These are phyloP conservation scores for Trypanosoma avium DNA, from an alignment of 208 protist species.

Conservation along the genomic window DNA sequence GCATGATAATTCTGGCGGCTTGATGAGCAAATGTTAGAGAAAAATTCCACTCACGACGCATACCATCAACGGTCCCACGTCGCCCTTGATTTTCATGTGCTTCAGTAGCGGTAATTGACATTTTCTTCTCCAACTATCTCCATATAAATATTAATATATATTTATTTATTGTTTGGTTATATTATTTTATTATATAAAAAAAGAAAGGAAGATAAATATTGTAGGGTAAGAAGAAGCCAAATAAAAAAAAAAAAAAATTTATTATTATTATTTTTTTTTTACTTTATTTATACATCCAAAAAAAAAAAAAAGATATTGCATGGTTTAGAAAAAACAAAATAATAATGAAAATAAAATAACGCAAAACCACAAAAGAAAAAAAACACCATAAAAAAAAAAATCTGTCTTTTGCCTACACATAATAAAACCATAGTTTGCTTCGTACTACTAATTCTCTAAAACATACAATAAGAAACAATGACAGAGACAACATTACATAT, in stretches of 20 bases:
- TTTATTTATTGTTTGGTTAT: neutral
- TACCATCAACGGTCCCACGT: conserved; percentile 38
- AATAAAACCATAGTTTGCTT: too few relatives aligned
- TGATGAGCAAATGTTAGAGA: conserved; percentile 67
- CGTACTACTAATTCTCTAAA: neutral
- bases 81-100: neutral
- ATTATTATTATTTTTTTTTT: neutral
- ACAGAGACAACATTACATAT: neutral
- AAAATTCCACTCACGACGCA: conserved; percentile 91
- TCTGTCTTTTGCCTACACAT: too few relatives aligned
- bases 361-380: neutral
- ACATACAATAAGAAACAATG: neutral
- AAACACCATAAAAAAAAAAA: neutral
- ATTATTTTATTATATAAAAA: neutral
- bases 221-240: too few relatives aligned
- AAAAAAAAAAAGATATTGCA: too few relatives aligned
- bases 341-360: neutral
- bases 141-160: neutral
- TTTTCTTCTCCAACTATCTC: neutral
- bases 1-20: conserved; percentile 62
- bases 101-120: neutral
- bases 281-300: neutral
- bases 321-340: neutral
- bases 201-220: too few relatives aligned
- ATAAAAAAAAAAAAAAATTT: too few relatives aligned